phyloP scores from a whole-genome alignment of 192 early-diverging fungal species.

The Lobosporangium transversale region DNA sequence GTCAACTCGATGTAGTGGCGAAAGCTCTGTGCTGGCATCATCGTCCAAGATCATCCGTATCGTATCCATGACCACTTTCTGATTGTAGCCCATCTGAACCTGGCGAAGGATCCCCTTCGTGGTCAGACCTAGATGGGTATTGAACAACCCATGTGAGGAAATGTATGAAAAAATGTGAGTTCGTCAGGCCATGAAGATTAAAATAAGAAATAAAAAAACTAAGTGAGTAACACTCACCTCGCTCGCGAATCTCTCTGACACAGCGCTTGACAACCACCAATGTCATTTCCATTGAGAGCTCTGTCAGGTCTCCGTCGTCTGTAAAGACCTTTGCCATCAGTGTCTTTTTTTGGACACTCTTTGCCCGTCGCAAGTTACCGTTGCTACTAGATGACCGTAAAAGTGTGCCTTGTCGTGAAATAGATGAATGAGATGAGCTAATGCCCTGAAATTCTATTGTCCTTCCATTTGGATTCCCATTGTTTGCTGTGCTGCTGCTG shows the following conservation, averaged over 20 bases:
- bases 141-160: no score
- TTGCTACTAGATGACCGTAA: slow-evolving; percentile 20
- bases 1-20: slow-evolving; percentile 33
- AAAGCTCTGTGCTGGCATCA: slow-evolving; percentile 44
- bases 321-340: slow-evolving; percentile 25
- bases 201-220: not conserved
- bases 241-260: slow-evolving; percentile 46
- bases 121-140: slow-evolving; percentile 36
- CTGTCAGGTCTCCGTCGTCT: slow-evolving; percentile 17
- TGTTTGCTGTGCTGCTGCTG: slow-evolving; percentile 28
- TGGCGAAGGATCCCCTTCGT: slow-evolving; percentile 49
- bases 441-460: slow-evolving; percentile 12
- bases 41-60: slow-evolving; percentile 48
- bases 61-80: slow-evolving; percentile 23
- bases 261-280: slow-evolving; percentile 46
- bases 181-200: no score
- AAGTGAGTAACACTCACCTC: slow-evolving; percentile 14
- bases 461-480: slow-evolving; percentile 9
- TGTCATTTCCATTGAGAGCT: slow-evolving; percentile 48
- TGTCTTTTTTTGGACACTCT: slow-evolving; percentile 32
- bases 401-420: slow-evolving; percentile 18
- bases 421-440: slow-evolving; percentile 5
- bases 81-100: slow-evolving; percentile 33
- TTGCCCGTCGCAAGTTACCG: slow-evolving; percentile 27
- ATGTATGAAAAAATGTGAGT: slow-evolving; percentile 4